Evolutionary conservation across 2,329 filamentous ascomycete genomes (phyloP), one percentile per base, ranked within the genome.

Genomic region (Raffaelea arxii): DNA sequence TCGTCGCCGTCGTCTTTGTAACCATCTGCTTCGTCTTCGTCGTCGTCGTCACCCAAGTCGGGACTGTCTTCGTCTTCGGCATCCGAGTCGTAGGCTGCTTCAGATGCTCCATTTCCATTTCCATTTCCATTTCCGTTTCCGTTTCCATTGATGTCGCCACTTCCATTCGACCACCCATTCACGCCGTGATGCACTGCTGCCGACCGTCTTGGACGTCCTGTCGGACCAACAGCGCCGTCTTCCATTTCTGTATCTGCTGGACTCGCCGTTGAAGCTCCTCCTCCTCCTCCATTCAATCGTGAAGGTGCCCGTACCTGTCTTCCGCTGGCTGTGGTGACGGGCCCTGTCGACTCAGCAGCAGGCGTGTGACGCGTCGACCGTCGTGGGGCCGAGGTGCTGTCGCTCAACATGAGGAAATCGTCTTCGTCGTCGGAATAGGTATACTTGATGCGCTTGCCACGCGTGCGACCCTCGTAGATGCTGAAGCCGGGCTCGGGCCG

Each of bases 371-470:
- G 80, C 18, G 80, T 75, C 12, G 86, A 87, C 6, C 82, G 77
- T 70, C 90, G 61, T n/a, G n/a, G n/a, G 62, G 67, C 64, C 6
- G 59, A 62, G 10, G 76, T 75, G 30, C 81, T 82, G 58, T 82
- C 78, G n/a, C 77, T 78, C 47, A 72, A 76, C 44, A 80, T 78
- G n/a, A n/a, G n/a, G n/a, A n/a, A n/a, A n/a, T n/a, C n/a, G 16
- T 82, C 79, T 43, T 51, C 94, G 87, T 94, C 87, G 44, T 96
- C 90, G 0, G 89, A 94, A 60, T 86, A 98, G 0, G 88, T 98
- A 60, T 98, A 98, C 64, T 90, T 94, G 67, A 94, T 85, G 51
- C 91, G 85, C 71, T 98, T 97, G 47, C 92, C 92, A 49, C 92
- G 81, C 5, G 94, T 98, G 45, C 92, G 86, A 43, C 92, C 92